phyloP scores from a whole-genome alignment of 1,139 yeast genomes.

The Blastobotrys proliferans region DNA sequence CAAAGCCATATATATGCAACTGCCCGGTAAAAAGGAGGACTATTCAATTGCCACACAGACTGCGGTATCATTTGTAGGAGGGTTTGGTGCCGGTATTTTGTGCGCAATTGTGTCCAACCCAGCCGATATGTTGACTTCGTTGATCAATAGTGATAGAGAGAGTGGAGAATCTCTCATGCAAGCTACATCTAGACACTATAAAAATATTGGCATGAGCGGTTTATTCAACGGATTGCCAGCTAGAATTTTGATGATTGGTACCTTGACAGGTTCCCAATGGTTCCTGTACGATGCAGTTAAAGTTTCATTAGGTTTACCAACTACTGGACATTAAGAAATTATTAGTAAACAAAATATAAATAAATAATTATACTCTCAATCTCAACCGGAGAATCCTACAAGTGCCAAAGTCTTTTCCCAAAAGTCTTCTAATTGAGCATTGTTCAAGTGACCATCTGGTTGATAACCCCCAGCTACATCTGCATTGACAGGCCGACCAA shows the following conservation, averaged over 20 bases:
- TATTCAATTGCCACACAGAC: conserved; percentile 68
- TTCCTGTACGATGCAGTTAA: conserved; percentile 90
- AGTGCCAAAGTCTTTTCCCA: conserved; percentile 7
- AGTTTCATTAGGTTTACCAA: conserved; percentile 85
- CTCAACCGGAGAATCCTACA: conserved; percentile 7
- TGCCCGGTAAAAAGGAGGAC: conserved; percentile 40
- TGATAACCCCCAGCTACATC: conserved; percentile 11
- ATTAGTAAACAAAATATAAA: background rate
- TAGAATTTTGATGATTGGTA: conserved; percentile 94
- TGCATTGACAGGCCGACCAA: conserved; percentile 1
- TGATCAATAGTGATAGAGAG: conserved; percentile 72
- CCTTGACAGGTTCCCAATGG: conserved; percentile 96
- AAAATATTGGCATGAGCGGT: conserved; percentile 79
- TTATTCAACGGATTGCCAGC: conserved; percentile 93
- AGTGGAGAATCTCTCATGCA: conserved; percentile 61
- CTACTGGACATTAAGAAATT: conserved; percentile 42
- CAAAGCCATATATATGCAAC: conserved; percentile 31
- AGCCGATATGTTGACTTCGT: conserved; percentile 94
- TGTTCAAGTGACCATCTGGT: conserved; percentile 6
- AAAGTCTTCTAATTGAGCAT: conserved; percentile 1
- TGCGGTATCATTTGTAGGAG: conserved; percentile 89
- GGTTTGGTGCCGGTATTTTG: conserved; percentile 93
- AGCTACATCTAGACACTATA: conserved; percentile 70
- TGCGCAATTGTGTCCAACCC: conserved; percentile 96
- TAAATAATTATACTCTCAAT: background rate